These are phyloP conservation scores for Leccinum broughii DNA, from an alignment of 768 basidiomycete genomes.

Conservation along the genomic window DNA sequence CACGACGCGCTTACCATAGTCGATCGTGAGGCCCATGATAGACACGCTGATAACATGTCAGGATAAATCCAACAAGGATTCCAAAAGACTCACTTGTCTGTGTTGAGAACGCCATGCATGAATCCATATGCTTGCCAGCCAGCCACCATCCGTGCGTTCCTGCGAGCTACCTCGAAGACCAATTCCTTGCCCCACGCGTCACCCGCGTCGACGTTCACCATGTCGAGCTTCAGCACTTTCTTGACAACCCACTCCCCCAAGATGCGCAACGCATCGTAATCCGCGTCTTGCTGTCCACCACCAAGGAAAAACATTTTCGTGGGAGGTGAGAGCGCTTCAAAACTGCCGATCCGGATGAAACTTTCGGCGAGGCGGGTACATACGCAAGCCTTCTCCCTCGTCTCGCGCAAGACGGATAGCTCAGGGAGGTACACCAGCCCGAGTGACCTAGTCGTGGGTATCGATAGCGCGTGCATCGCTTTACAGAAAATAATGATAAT, in stretches of 20 bases:
- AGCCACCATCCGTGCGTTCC: conserved; percentile 92
- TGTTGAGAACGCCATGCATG: conserved; percentile 97
- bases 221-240: conserved; percentile 53
- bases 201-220: conserved; percentile 41
- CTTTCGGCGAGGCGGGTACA: conserved; percentile 83
- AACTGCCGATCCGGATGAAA: conserved; percentile 89
- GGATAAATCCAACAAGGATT: not conserved
- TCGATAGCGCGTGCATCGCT: conserved; percentile 77
- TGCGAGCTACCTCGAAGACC: conserved; percentile 72
- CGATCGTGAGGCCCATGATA: conserved; percentile 72
- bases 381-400: conserved; percentile 67
- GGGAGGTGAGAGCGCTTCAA: conserved; percentile 82
- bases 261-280: conserved; percentile 72
- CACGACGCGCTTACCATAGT: conserved; percentile 52
- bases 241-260: conserved; percentile 75
- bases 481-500: conserved; percentile 10
- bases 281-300: conserved; percentile 71
- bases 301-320: conserved; percentile 64
- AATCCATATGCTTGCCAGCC: conserved; percentile 95
- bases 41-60: conserved; percentile 54
- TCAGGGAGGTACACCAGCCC: conserved; percentile 73
- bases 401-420: conserved; percentile 76
- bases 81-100: conserved; percentile 72
- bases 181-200: conserved; percentile 71
- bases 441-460: conserved; percentile 89